A percentile compares a stretch with the other conserved stretches of the same genome.
Evolutionary conservation across 192 early-diverging fungal species (phyloP).

Genomic region (Paraglomus occultum): DNA sequence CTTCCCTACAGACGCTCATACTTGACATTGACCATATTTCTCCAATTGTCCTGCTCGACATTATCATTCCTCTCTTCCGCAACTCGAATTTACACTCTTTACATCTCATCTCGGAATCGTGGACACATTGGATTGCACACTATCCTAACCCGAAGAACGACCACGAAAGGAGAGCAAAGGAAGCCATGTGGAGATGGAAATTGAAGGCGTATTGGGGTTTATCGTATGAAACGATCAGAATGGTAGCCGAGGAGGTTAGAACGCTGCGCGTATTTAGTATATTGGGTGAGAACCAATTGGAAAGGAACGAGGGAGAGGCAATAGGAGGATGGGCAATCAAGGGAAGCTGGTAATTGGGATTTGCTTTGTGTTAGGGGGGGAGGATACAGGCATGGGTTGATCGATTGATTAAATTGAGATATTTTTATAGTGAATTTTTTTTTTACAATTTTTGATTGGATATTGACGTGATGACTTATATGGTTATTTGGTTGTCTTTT

Average conservation of each 20-base stretch:
- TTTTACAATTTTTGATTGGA: too few relatives aligned
- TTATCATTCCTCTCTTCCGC: conserved; percentile 26
- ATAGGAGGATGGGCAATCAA: too few relatives aligned
- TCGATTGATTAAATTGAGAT: too few relatives aligned
- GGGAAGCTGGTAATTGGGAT: too few relatives aligned
- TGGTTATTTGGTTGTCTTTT: too few relatives aligned
- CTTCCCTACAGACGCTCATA: not conserved
- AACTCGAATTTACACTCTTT: conserved; percentile 12
- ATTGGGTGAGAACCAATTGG: conserved; percentile 21
- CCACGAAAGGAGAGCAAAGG: conserved; percentile 22
- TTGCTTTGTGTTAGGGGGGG: too few relatives aligned
- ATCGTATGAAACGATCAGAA: conserved; percentile 3
- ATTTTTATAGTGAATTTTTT: too few relatives aligned
- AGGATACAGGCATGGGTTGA: too few relatives aligned
- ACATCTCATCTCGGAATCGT: conserved; percentile 27
- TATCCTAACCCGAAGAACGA: conserved; percentile 26
- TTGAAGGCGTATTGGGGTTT: conserved; percentile 27
- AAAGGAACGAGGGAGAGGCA: not conserved
- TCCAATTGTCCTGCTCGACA: conserved; percentile 3
- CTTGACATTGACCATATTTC: conserved; percentile 25
- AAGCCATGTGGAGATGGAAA: conserved; percentile 30
- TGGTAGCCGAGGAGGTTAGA: conserved; percentile 3
- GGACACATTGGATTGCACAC: conserved; percentile 17
- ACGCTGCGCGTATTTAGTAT: conserved; percentile 25
- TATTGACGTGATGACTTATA: too few relatives aligned